These are phyloP conservation scores for Rhizopogon rudus DNA, from an alignment of 768 basidiomycete genomes.

Conservation along the genomic window DNA sequence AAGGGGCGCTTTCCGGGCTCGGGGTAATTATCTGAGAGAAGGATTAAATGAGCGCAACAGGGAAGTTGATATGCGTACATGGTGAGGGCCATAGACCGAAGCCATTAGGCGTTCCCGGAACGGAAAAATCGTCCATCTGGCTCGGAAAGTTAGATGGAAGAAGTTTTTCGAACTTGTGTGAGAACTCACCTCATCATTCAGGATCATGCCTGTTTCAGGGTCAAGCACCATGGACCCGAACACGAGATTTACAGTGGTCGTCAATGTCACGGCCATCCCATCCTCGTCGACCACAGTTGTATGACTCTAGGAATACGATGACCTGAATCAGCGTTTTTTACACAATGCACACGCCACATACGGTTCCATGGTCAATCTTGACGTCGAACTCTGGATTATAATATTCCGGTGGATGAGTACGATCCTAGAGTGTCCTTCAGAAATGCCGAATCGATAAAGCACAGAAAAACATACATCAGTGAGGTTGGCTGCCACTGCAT, in stretches of 20 bases:
- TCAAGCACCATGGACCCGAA: constrained; percentile 91
- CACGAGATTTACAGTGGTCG: constrained; percentile 84
- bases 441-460: constrained; percentile 2
- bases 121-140: constrained; percentile 91
- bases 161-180: not conserved
- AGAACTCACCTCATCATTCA: constrained; percentile 74
- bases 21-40: constrained; percentile 74
- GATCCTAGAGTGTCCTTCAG: constrained; percentile 45
- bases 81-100: constrained; percentile 83
- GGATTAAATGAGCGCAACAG: not conserved
- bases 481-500: constrained; percentile 57
- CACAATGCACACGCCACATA: constrained; percentile 28
- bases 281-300: constrained; percentile 75
- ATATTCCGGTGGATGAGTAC: constrained; percentile 75
- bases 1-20: constrained; percentile 84
- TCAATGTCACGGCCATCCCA: constrained; percentile 84
- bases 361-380: constrained; percentile 82
- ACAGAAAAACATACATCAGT: constrained; percentile 64
- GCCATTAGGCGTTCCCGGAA: constrained; percentile 74
- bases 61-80: constrained; percentile 38
- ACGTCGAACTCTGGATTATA: constrained; percentile 83
- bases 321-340: constrained; percentile 4
- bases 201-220: constrained; percentile 78
- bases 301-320: constrained; percentile 56
- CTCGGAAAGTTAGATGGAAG: not conserved